These are phyloP conservation scores for Phanerochaete carnosa DNA, from an alignment of 768 basidiomycete genomes.

Conservation along the genomic window DNA sequence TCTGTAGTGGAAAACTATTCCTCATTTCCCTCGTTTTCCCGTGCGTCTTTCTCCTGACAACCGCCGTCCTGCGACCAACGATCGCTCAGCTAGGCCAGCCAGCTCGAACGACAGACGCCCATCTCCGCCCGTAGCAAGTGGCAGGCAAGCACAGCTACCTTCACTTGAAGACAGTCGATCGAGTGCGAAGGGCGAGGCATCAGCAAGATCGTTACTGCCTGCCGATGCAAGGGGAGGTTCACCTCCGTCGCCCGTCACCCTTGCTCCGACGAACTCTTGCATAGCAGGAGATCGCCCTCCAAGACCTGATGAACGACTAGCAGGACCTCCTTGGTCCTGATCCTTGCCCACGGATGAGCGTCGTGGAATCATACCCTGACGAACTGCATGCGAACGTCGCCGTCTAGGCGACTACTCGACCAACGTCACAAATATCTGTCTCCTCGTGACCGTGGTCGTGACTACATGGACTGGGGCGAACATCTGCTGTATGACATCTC, in stretches of 20 bases:
- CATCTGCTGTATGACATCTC: conserved; percentile 18
- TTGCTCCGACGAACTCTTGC: background rate
- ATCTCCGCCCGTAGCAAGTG: background rate
- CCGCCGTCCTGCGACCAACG: conserved; percentile 11
- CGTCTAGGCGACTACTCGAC: conserved; percentile 4
- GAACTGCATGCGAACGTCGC: background rate
- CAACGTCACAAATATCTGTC: background rate
- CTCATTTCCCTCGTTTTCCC: too few relatives aligned
- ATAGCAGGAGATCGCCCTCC: background rate
- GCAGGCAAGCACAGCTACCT: conserved; percentile 5
- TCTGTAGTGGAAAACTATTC: too few relatives aligned
- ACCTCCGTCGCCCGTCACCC: conserved; percentile 1
- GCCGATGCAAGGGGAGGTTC: conserved; percentile 6
- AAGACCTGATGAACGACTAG: background rate
- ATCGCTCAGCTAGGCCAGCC: conserved; percentile 1
- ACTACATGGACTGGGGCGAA: conserved; percentile 7
- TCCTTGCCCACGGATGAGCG: conserved; percentile 1
- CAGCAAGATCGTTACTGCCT: background rate
- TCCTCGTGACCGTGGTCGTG: conserved; percentile 9
- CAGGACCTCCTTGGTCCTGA: background rate
- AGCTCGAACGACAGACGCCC: conserved; percentile 16
- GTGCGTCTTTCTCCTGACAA: conserved; percentile 13
- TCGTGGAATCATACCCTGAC: background rate
- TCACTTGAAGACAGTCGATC: background rate
- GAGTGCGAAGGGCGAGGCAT: conserved; percentile 1